phyloP scores from a whole-genome alignment of 345 rosid genomes.

The Moringa oleifera region DNA sequence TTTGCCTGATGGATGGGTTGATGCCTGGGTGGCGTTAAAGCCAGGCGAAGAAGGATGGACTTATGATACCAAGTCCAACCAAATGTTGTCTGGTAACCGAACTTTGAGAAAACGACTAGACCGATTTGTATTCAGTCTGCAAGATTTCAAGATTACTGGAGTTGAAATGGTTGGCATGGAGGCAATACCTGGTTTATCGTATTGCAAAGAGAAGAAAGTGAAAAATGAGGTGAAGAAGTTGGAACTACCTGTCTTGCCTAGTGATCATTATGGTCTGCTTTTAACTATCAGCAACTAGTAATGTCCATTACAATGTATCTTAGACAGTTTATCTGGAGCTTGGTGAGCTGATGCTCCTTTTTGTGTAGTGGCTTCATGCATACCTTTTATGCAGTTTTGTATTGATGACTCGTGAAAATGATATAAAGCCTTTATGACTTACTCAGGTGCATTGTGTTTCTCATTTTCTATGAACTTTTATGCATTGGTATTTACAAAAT shows the following conservation, averaged over 20 bases:
- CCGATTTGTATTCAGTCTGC: constrained; percentile 60
- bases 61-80: constrained; percentile 84
- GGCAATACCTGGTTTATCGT: constrained; percentile 62
- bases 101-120: constrained; percentile 69
- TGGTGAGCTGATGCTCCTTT: background rate
- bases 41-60: constrained; percentile 77
- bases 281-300: constrained; percentile 46
- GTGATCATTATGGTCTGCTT: constrained; percentile 93
- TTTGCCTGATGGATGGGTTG: constrained; percentile 63
- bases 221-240: constrained; percentile 48
- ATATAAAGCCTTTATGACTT: background rate
- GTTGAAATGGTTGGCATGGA: constrained; percentile 89
- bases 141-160: constrained; percentile 50
- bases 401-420: constrained; percentile 6
- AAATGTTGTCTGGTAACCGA: constrained; percentile 79
- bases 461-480: constrained; percentile 6
- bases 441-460: background rate
- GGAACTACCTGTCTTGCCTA: constrained; percentile 90
- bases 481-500: constrained; percentile 5
- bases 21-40: constrained; percentile 73
- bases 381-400: constrained; percentile 22
- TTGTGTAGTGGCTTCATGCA: constrained; percentile 4
- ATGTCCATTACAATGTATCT: background rate
- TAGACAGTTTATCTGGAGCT: constrained; percentile 1
- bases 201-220: constrained; percentile 77